A percentile compares a stretch with the other conserved stretches of the same genome.
Conservation (phyloP, 2,329 filamentous ascomycete genomes). For the Annulohypoxylon truncatum region DNA sequence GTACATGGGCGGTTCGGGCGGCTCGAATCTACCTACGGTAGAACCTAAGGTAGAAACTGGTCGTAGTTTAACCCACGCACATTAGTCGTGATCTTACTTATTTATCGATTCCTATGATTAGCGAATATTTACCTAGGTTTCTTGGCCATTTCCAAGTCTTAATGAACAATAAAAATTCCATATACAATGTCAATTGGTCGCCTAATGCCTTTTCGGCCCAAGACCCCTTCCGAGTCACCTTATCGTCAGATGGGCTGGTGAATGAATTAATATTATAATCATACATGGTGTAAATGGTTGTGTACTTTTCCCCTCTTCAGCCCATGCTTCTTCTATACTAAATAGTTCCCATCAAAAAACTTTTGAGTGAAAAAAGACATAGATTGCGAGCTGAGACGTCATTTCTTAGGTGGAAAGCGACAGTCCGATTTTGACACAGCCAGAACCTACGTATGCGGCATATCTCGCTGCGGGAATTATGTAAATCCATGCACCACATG, state of each 20-base stretch:
- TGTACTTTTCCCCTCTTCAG: neutral
- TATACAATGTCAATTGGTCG: neutral
- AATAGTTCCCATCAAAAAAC: neutral
- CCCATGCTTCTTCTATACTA: neutral
- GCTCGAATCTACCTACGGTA: neutral
- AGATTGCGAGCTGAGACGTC: neutral
- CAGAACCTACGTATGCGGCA: neutral
- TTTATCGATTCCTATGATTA: neutral
- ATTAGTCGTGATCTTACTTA: neutral
- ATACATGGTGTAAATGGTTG: neutral
- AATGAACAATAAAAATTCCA: neutral
- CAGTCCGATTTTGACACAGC: neutral
- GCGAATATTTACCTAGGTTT: neutral
- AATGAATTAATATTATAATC: neutral
- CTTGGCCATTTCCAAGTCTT: neutral
- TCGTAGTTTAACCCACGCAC: neutral
- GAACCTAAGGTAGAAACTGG: conserved; percentile 32
- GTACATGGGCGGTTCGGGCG: conserved; percentile 21
- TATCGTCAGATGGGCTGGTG: neutral
- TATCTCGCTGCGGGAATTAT: neutral
- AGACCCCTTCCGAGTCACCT: neutral
- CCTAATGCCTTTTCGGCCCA: neutral
- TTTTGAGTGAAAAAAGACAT: neutral
- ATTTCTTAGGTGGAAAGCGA: neutral
- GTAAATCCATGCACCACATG: neutral